Base-by-base conservation (phyloP, 78 protist species). In the Parvularia atlantis region DNA sequence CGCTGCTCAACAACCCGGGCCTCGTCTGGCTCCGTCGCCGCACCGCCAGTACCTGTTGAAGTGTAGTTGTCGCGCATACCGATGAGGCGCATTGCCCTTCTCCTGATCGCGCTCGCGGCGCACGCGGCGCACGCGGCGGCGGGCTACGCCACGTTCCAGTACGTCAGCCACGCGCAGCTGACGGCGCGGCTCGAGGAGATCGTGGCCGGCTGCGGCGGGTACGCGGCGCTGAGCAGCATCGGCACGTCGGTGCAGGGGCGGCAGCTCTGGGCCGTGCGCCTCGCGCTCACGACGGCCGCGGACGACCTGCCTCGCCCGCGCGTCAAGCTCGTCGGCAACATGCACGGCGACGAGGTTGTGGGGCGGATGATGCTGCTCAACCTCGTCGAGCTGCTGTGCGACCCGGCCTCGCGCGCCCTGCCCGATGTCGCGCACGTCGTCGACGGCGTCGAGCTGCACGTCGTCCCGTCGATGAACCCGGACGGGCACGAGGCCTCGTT, bases 261-360 rank as follows among this genome's bases (percentile, higher is more conserved):
- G 10, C 56, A 54, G 30, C 9, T 71, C 4, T 39, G 39, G 19
- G 53, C 30, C 28, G 24, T 71, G 35, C 40, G 28, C 0, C 33
- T 71, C 39, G 4, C 53, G 6, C 14, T 10, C 6, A 5, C 46
- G 11, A 28, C 19, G 35, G 24, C 4, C 10, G 71, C 2, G 22
- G 54, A 41, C 35, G 50, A 6, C 3, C 54, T 35, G 10, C 48
- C 22, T 11, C 78, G 60, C 7, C 79, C 81, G 10, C 33, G 36
- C 17, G 26, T 76, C 58, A 76, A 76, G 44, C 67, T 53, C 10
- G 67, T 76, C 20, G 82, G 75, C 57, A 87, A 87, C 78, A 87
- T 87, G 86, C 92, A 87, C 77, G 92, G 92, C 35, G 85, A 87
- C 69, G 92, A 87, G 52, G 71, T 71, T 0, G 78, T 80, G 28